phyloP scores from a whole-genome alignment of 129 eudicot genomes.

The Heracleum sosnowskyi region DNA sequence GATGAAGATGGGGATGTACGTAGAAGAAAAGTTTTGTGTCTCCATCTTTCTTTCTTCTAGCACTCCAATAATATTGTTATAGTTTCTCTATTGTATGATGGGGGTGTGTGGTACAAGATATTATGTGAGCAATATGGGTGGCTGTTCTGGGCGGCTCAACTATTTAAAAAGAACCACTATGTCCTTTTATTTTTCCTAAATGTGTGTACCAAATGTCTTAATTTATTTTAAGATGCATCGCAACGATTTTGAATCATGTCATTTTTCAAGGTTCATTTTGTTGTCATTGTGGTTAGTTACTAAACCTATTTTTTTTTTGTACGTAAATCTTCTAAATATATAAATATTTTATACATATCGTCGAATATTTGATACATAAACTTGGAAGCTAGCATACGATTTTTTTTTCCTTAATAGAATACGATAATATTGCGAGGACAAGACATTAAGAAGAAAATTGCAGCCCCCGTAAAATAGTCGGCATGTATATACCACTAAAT shows the following conservation, averaged over 20 bases:
- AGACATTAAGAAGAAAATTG: neutral
- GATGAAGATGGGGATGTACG: neutral
- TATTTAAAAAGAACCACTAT: neutral
- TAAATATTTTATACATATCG: too few relatives aligned
- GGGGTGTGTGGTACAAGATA: constrained; percentile 16
- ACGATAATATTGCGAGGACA: neutral
- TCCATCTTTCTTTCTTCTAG: neutral
- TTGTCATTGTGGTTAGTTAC: too few relatives aligned
- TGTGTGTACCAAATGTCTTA: neutral
- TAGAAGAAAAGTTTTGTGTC: constrained; percentile 1
- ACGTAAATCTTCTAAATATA: too few relatives aligned
- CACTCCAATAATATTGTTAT: neutral
- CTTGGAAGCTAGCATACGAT: neutral
- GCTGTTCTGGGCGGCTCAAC: constrained; percentile 27
- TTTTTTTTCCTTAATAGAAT: too few relatives aligned
- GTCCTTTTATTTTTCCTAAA: neutral
- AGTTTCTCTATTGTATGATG: constrained; percentile 11
- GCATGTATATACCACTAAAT: neutral
- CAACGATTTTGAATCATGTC: too few relatives aligned
- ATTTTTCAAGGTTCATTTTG: too few relatives aligned
- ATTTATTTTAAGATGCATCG: neutral
- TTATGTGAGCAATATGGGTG: constrained; percentile 23
- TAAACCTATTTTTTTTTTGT: too few relatives aligned
- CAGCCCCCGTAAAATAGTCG: neutral
- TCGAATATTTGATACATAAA: neutral